Evolutionary conservation across 2,329 filamentous ascomycete genomes (phyloP), one percentile per base, ranked within the genome.

Genomic region (Scedosporium apiospermum): DNA sequence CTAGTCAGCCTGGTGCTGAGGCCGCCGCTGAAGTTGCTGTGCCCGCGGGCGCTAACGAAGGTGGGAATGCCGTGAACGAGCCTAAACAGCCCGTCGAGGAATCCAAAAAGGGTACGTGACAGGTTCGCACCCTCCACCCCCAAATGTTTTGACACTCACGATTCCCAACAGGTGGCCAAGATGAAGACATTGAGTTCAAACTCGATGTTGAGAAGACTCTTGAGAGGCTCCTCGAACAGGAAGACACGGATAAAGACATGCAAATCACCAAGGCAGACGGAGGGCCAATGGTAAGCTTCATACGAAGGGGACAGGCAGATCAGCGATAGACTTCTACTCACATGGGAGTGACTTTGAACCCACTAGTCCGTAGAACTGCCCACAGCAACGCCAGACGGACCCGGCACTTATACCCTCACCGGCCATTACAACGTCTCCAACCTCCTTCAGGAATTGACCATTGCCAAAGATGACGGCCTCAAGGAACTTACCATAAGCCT

Each of bases 371-470:
- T 41, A 34, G 55, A 18, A 34, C 27, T 58, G 26, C 16, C 21
- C 26, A 34, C 55, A 18, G 5, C 16, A n/a, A 34, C 55, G 7
- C 7, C 27, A 34, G 55, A 18, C 30, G 27, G 55, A 10, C 34
- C 34, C 34, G 42, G 46, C 49, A 21, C 87, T 66, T 92, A 93
- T 74, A 93, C 98, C 72, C 85, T 99, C 65, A 89, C 93, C 67
- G 95, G 95, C 69, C 98, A 91, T 38, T 99, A 99, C 75, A 96
- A 96, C 88, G 84, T 99, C 64, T 96, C 93, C 65, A 99, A 98
- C 73, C 85, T 98, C 57, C 82, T 98, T 49, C 95, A 99, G 76
- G 95, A 99, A 76, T 83, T 99, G 67, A 95, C 90, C 1, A 82
- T 98, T 67, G 95, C 95, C 66, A 88, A 96, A 79, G 90, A 96